Conservation (phyloP, 2,329 filamentous ascomycete species). For the Curvularia spicifera region DNA sequence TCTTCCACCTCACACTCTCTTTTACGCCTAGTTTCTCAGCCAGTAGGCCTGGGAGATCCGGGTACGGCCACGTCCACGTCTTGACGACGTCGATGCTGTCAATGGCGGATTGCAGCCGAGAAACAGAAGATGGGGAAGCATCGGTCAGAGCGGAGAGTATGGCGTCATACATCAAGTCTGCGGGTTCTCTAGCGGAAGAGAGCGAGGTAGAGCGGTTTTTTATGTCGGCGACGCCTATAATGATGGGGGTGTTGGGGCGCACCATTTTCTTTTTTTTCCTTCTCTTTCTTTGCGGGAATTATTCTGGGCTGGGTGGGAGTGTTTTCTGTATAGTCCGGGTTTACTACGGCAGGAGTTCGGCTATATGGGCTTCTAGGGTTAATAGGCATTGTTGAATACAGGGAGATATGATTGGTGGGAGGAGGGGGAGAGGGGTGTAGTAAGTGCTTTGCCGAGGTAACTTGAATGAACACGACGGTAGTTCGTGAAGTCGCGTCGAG, state of each 20-base stretch:
- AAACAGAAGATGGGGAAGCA: conserved; percentile 45
- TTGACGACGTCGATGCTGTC: conserved; percentile 67
- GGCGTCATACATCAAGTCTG: conserved; percentile 64
- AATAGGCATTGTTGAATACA: neutral
- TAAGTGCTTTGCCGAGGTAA: neutral
- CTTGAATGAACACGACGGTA: neutral
- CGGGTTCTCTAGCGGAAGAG: conserved; percentile 64
- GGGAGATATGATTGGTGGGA: neutral
- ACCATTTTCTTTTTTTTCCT: neutral
- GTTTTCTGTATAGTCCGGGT: neutral
- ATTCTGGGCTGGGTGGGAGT: neutral
- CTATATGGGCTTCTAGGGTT: neutral
- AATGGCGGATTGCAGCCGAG: conserved; percentile 54
- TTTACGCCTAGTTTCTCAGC: conserved; percentile 57
- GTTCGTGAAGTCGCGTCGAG: neutral
- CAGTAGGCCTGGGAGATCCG: conserved; percentile 63
- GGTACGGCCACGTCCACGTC: conserved; percentile 71
- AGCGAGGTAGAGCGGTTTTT: conserved; percentile 62
- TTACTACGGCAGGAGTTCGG: neutral
- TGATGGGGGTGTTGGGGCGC: conserved; percentile 53
- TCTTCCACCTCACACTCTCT: conserved; percentile 54
- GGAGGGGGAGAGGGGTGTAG: neutral
- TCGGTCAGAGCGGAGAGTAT: conserved; percentile 61
- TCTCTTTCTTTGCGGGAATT: neutral
- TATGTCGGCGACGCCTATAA: conserved; percentile 68